Evolutionary conservation across 441 rosid genomes (phyloP), one percentile per base, ranked within the genome.

Genomic region (Cnidoscolus chayamansa): DNA sequence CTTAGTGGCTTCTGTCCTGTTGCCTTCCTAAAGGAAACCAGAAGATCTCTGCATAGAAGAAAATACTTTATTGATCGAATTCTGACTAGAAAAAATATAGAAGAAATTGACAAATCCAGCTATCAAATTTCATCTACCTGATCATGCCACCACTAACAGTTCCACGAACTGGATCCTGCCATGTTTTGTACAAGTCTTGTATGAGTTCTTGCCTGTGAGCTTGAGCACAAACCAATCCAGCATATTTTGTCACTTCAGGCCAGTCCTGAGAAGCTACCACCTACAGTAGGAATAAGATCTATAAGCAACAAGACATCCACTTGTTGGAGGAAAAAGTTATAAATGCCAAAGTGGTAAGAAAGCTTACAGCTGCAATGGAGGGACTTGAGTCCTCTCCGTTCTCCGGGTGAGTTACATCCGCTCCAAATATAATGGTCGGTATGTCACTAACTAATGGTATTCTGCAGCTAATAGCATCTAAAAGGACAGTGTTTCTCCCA

Each of bases 201-300:
- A 94, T 94, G 69, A 94, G 98, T 83, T 94, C 99, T 79, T 94
- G 97, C 57, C 99, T 80, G 73, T 92, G 97, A 86, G 99, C 97
- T 85, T 94, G 99, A 77, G 99, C 98, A 82, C 99, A 94, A 65
- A 94, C 99, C 45, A 94, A 78, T 74, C 99, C 99, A 0, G 98
- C 99, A 64, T 94, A 94, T 74, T 92, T 94, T 20, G 99, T 94
- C 64, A 94, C 99, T 85, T 94, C 99, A 56, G 99, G 99, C 99
- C 99, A 94, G 78, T 94, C 99, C 77, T 94, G 99, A 55, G 99
- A 94, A 72, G 99, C 99, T 70, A 94, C 99, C 53, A 94, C 99
- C 99, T 94, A 79, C 67, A 80, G 56, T 53, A 47, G 31, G 70
- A 78, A 60, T 64, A 56, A 56, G 15, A 65, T 43, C 30, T 32